Base-by-base conservation (phyloP, 805 yeast genomes). In the Saturnispora serradocipensis region DNA sequence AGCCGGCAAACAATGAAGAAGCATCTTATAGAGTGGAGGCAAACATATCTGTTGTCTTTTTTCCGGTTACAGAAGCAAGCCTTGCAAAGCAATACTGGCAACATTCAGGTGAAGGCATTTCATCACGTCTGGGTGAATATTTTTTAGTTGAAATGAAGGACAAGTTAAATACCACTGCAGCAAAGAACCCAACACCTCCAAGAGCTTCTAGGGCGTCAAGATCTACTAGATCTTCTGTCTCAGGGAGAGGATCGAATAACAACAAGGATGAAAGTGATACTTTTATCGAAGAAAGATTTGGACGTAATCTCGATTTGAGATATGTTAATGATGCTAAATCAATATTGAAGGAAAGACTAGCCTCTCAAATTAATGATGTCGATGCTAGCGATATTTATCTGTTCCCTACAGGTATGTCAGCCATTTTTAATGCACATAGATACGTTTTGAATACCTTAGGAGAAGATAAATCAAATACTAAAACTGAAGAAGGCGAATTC, bases 91-190 rank as follows among this genome's bases (percentile, higher is more conserved):
- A 81, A 59, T 93, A 88, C 69, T 93, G 99, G 99, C 97, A 91
- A 66, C 97, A 90, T 62, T 73, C 96, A 0, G 99, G 99, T 27
- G 97, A 91, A 67, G 96, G 97, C n/a, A 78, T 93, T 27, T 87
- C 96, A 15, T 87, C 96, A 35, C 74, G 98, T 60, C 70, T 83
- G 64, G 97, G 89, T 1, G 97, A 90, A 66, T 93, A 88, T 61
- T 81, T 86, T 46, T 67, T 85, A 53, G 80, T 79, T 54, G 87
- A 81, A 62, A 68, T 85, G 62, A 75, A 63, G 49, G 63, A 59
- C 59, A 75, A 62, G 59, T 66, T 55, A 64, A 62, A 58, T 16
- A 60, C 59, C 13, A 58, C 56, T 27, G 59, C 55, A 20, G 57
- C 58, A 30, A 55, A 55, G 42, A 59, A 60, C 6, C 18, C 46